Evolutionary conservation across 2,329 filamentous ascomycete species (phyloP).

Genomic region (Colletotrichum sp.): DNA sequence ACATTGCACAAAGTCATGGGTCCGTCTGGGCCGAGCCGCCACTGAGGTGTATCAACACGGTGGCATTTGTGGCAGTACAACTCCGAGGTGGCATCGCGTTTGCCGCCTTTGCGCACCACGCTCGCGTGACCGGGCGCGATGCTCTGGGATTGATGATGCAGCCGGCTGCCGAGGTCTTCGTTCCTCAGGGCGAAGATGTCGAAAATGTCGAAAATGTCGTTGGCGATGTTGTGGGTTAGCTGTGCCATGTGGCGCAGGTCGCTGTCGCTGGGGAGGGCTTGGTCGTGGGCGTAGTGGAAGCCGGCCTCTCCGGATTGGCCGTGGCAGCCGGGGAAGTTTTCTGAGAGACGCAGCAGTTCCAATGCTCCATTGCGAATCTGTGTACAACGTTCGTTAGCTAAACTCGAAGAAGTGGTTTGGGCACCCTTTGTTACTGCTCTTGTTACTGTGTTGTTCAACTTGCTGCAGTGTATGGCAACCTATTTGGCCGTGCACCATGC

Average conservation of each 20-base stretch:
- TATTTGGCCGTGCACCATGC: too few species aligned
- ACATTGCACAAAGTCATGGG: not conserved
- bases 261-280: not conserved
- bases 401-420: too few species aligned
- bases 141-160: not conserved
- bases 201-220: not conserved
- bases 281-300: not conserved
- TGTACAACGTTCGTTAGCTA: too few species aligned
- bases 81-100: accelerated
- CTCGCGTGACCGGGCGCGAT: not conserved
- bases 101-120: not conserved
- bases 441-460: too few species aligned
- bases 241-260: not conserved
- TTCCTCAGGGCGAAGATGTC: not conserved
- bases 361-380: not conserved
- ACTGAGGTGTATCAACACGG: not conserved
- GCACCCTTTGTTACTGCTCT: too few species aligned
- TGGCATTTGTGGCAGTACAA: not conserved
- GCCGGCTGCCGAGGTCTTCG: not conserved
- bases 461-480: too few species aligned
- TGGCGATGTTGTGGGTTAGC: not conserved
- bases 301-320: not conserved
- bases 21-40: not conserved
- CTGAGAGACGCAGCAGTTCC: not conserved
- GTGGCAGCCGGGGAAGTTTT: not conserved